These are phyloP conservation scores for Wickerhamomyces mucosus DNA, from an alignment of 805 yeast species.

Conservation along the genomic window DNA sequence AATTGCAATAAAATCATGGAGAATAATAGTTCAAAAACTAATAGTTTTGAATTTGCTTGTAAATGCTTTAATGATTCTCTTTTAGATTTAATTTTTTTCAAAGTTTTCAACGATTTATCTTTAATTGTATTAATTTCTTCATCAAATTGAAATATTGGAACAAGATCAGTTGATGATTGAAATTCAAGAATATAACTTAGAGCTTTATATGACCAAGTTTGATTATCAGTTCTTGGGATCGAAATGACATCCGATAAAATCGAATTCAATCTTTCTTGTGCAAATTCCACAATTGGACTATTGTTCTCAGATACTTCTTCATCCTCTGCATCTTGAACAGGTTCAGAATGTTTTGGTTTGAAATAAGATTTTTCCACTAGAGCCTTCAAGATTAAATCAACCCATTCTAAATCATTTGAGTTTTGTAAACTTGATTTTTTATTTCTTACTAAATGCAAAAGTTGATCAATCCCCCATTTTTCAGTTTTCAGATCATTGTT, in stretches of 20 bases:
- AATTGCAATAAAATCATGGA: constrained; percentile 73
- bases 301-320: constrained; percentile 3
- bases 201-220: constrained; percentile 55
- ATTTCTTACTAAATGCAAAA: constrained; percentile 41
- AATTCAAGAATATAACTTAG: constrained; percentile 27
- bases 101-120: constrained; percentile 36
- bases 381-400: constrained; percentile 22
- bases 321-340: constrained; percentile 5
- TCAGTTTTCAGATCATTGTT: constrained; percentile 11
- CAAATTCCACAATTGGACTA: constrained; percentile 28
- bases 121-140: constrained; percentile 43
- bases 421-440: constrained; percentile 25
- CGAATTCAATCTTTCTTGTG: constrained; percentile 59
- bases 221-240: constrained; percentile 31
- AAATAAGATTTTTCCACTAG: constrained; percentile 25
- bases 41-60: constrained; percentile 28
- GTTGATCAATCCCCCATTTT: constrained; percentile 51
- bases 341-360: constrained; percentile 6
- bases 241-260: constrained; percentile 50
- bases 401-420: constrained; percentile 18
- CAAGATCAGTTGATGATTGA: constrained; percentile 15
- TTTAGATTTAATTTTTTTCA: constrained; percentile 33
- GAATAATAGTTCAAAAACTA: constrained; percentile 66
- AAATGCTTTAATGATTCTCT: constrained; percentile 21
- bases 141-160: constrained; percentile 39